Evolutionary conservation across 441 rosid genomes (phyloP), one percentile per base, ranked within the genome.

Genomic region (Euphorbia schlechtendalii): DNA sequence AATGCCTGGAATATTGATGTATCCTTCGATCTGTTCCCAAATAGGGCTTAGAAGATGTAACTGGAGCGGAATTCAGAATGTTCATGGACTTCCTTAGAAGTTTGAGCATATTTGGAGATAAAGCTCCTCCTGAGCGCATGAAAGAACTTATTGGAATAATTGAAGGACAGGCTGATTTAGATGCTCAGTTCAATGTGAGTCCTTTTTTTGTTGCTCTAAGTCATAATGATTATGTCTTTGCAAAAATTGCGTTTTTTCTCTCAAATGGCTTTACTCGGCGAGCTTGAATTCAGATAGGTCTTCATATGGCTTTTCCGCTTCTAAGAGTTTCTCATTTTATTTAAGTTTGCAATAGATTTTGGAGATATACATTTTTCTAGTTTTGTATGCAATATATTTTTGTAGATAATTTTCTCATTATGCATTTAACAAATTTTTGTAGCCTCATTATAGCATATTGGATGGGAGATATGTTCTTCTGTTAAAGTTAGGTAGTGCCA

Each of bases 121-220:
- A 91, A 80, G 98, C 96, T 65, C 89, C 96, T 74, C 83, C 78
- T 20, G 96, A 91, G 77, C 89, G 94, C 65, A 86, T 91, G 92
- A 90, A 84, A 67, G 99, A 94, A 71, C 98, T 94, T 58, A 82
- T 86, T 68, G 92, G 74, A 70, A 80, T 94, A 46, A 84, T 87
- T 24, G 99, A 94, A 83, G 98, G 86, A 11, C 99, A 94, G 79
- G 97, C 98, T 64, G 99, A 94, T 78, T 82, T 94, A 73, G 89
- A 89, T 77, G 87, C 92, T 32, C 90, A 83, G 60, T 88, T 94
- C 78, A 81, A 82, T 71, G 99, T 89, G 74, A 81, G 89, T 64
- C 46, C 52, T 64, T 56, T 0, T 51, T 61, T 34, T 40, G 15
- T 6, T 59, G 64, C 53, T 2, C 1, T 63, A 21, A 20, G 30